Percentiles rank a stretch among this genome's conserved stretches.
phyloP scores from a whole-genome alignment of 1,284 basidiomycete species.

The Stygiomarasmius scandens region DNA sequence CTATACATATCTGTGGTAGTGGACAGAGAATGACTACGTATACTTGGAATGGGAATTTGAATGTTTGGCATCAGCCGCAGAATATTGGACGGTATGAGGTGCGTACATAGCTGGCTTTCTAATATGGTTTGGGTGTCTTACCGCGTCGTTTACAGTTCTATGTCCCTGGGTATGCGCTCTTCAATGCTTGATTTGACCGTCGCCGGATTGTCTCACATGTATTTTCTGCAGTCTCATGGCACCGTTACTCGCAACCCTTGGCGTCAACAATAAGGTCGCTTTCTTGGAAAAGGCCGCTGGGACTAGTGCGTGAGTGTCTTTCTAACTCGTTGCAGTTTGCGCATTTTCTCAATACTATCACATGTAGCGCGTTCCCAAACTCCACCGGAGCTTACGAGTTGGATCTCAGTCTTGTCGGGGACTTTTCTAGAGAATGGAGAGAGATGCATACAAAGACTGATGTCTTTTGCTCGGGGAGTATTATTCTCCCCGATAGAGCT shows the following conservation, averaged over 20 bases:
- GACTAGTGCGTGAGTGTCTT: slow-evolving; percentile 37
- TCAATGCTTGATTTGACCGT: neutral
- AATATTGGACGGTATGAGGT: slow-evolving; percentile 72
- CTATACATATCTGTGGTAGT: slow-evolving; percentile 65
- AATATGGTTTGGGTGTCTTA: no score
- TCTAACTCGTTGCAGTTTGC: neutral
- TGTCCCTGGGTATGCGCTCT: slow-evolving; percentile 45
- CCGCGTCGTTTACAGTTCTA: slow-evolving; percentile 49
- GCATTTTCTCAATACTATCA: neutral
- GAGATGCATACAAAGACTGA: slow-evolving; percentile 74
- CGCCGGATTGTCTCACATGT: neutral
- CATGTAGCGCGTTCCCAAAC: slow-evolving; percentile 36
- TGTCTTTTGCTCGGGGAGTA: slow-evolving; percentile 73
- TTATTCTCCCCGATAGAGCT: slow-evolving; percentile 73
- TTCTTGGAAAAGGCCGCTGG: slow-evolving; percentile 68
- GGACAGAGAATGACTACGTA: slow-evolving; percentile 54
- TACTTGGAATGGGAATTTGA: slow-evolving; percentile 59
- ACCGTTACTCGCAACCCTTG: slow-evolving; percentile 72
- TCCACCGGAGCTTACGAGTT: slow-evolving; percentile 78
- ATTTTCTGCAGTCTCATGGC: slow-evolving; percentile 56
- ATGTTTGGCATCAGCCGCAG: slow-evolving; percentile 63
- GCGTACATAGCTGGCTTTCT: slow-evolving; percentile 16
- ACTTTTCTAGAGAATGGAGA: slow-evolving; percentile 65
- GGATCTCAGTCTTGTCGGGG: slow-evolving; percentile 56
- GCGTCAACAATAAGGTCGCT: slow-evolving; percentile 76